A percentile compares a stretch with the other conserved stretches of the same genome.
phyloP scores from a whole-genome alignment of 352 stramenopile genomes.

The Globisporangium lucens region DNA sequence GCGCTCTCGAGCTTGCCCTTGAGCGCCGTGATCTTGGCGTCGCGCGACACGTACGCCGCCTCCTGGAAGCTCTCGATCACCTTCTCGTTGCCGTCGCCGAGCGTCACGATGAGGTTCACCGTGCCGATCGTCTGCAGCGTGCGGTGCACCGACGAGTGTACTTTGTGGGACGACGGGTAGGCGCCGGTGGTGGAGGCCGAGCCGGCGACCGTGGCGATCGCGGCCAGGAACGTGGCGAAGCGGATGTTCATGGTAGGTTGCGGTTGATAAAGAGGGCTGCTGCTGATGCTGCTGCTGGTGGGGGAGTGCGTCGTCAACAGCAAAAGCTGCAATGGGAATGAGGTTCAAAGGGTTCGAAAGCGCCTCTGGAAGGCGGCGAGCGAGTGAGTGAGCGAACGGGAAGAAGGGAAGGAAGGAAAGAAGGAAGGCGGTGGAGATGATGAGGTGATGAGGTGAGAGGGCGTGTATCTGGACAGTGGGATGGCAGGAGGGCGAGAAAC shows the following conservation, averaged over 20 bases:
- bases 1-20: constrained; percentile 1
- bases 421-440: too few species aligned
- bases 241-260: background rate
- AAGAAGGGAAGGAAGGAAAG: background rate
- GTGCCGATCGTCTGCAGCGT: background rate
- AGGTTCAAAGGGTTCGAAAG: background rate
- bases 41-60: background rate
- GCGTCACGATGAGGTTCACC: constrained; percentile 1
- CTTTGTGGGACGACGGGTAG: background rate
- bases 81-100: background rate
- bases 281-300: background rate
- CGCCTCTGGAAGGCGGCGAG: background rate
- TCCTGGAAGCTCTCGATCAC: background rate
- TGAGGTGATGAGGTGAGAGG: background rate
- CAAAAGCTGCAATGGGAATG: background rate
- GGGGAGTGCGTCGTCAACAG: background rate
- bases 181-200: background rate
- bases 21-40: background rate
- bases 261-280: background rate
- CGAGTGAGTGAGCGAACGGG: background rate
- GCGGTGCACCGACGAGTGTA: background rate
- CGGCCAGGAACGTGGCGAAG: background rate
- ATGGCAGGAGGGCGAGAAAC: background rate
- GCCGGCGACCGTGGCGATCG: background rate
- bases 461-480: background rate